Percentiles rank a stretch among this genome's conserved stretches.
Conservation (phyloP, 2,329 filamentous ascomycete genomes). For the Ascochyta clinopodiicola region DNA sequence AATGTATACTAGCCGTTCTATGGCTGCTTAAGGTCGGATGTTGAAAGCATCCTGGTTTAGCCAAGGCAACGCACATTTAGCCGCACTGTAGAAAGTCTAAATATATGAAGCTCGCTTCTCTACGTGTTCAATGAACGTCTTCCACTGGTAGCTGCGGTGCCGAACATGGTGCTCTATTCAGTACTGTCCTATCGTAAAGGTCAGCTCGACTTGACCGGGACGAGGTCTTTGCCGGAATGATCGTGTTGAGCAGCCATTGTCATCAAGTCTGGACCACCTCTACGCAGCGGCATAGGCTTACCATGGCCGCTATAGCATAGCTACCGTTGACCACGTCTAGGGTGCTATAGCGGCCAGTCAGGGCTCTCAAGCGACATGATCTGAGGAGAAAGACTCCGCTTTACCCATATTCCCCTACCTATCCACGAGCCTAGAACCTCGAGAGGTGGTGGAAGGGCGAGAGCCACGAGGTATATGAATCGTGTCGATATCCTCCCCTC, state of each 20-base stretch:
- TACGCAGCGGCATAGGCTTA: neutral
- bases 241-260: neutral
- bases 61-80: conserved; percentile 8
- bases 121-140: neutral
- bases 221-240: too few relatives aligned
- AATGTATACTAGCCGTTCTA: neutral
- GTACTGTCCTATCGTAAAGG: neutral
- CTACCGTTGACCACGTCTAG: neutral
- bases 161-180: neutral
- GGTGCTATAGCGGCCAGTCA: neutral
- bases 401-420: conserved; percentile 4
- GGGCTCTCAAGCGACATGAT: neutral
- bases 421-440: neutral
- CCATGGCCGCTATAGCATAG: neutral
- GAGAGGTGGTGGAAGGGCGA: neutral
- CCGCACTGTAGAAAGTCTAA: conserved; percentile 10
- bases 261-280: neutral
- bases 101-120: conserved; percentile 10
- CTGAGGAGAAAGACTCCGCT: neutral
- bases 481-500: neutral
- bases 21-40: neutral
- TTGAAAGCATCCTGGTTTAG: neutral
- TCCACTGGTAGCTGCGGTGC: neutral
- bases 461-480: neutral
- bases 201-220: neutral